Percentiles rank a stretch among this genome's conserved stretches.
These are phyloP conservation scores for Bruguiera gymnorhiza DNA, from an alignment of 345 rosid genomes.

Conservation along the genomic window DNA sequence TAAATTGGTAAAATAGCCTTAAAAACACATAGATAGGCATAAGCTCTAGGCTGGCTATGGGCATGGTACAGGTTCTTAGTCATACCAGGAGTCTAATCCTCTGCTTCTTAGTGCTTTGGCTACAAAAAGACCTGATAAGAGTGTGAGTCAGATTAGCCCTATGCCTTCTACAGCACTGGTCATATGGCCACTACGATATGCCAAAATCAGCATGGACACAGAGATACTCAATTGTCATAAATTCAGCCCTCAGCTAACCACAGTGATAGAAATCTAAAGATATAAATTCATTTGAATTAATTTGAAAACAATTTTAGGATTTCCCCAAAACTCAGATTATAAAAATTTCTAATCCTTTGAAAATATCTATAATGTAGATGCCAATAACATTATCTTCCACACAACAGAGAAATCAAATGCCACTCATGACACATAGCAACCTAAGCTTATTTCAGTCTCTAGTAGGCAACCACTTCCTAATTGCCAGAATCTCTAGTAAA, in stretches of 20 bases:
- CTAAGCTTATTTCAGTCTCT: constrained; percentile 3
- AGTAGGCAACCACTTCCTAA: constrained; percentile 6
- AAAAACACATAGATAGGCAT: too few species aligned
- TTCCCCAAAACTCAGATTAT: too few species aligned
- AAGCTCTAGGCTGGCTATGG: too few species aligned
- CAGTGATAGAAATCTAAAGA: too few species aligned
- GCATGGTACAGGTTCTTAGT: not conserved
- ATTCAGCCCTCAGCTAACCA: not conserved
- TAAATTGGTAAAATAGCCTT: not conserved
- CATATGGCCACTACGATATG: not conserved
- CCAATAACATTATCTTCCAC: not conserved
- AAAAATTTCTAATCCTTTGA: too few species aligned
- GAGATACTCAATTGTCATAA: not conserved
- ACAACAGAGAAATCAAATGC: not conserved
- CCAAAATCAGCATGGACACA: not conserved
- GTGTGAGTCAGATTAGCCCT: not conserved
- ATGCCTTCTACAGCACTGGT: not conserved
- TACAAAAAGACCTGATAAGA: not conserved
- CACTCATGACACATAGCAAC: not conserved
- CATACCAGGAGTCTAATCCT: constrained; percentile 2
- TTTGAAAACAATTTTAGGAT: too few species aligned
- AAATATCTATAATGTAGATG: too few species aligned
- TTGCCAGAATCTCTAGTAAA: not conserved
- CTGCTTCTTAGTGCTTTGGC: not conserved
- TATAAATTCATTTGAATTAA: too few species aligned